Conservation (phyloP, 345 rosid species). For the Syzygium oleosum region DNA sequence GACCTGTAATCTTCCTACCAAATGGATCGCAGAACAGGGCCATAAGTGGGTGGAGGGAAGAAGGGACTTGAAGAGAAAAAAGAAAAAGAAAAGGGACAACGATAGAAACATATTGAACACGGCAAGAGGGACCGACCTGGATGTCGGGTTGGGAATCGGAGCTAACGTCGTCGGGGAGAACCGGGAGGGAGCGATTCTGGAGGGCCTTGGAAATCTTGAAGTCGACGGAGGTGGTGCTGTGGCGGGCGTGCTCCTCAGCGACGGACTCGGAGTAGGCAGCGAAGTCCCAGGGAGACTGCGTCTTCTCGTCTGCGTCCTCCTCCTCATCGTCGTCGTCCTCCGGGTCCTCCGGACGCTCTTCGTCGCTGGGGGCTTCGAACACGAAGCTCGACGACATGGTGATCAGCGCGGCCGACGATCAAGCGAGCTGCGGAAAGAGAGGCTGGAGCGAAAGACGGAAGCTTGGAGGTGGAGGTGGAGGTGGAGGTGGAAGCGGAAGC, state of each 20-base stretch:
- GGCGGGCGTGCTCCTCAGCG: conserved; percentile 86
- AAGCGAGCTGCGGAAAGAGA: neutral
- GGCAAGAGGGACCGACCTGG: conserved; percentile 25
- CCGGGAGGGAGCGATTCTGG: conserved; percentile 24
- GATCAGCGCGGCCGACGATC: neutral
- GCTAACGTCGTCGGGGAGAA: conserved; percentile 7
- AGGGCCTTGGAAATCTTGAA: conserved; percentile 66
- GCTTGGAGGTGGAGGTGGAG: neutral
- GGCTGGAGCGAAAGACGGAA: neutral
- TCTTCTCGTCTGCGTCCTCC: neutral
- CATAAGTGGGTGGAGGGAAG: neutral
- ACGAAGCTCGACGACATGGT: conserved; percentile 31
- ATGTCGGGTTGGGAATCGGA: conserved; percentile 51
- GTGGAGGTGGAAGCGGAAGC: neutral
- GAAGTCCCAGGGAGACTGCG: conserved; percentile 92
- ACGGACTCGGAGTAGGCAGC: conserved; percentile 74
- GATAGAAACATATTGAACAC: neutral
- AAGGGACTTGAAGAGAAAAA: neutral
- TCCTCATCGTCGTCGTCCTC: neutral
- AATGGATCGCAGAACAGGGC: neutral
- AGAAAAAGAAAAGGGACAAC: neutral
- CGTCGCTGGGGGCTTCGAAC: conserved; percentile 16
- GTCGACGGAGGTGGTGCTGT: conserved; percentile 86
- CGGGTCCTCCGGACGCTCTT: neutral
- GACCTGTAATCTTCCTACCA: conserved; percentile 58